Evolutionary conservation across 208 protist genomes (phyloP).

Genomic region (Crithidia sp.): DNA sequence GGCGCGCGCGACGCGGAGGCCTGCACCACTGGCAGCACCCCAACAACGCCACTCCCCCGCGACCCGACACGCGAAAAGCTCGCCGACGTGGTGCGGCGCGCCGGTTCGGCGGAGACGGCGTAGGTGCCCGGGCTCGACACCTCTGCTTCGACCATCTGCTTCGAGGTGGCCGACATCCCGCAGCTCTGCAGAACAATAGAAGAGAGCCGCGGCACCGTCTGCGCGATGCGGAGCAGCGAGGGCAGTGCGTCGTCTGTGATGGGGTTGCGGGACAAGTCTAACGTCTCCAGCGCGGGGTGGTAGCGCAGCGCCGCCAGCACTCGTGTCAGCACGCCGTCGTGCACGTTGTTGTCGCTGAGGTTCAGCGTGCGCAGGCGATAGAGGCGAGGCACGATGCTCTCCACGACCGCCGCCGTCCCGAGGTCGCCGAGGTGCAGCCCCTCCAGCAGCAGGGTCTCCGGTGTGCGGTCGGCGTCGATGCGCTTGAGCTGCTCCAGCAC

Average conservation of each 20-base stretch:
- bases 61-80: neutral
- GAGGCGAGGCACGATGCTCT: conserved; percentile 57
- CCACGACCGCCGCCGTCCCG: conserved; percentile 40
- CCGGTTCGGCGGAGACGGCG: neutral
- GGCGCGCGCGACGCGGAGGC: neutral
- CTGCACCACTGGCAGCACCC: neutral
- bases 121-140: conserved; percentile 21
- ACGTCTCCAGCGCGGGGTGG: conserved; percentile 50
- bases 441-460: conserved; percentile 33
- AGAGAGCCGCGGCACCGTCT: conserved; percentile 41
- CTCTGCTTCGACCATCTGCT: conserved; percentile 33
- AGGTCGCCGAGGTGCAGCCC: conserved; percentile 49
- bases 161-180: conserved; percentile 32
- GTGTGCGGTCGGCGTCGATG: conserved; percentile 28
- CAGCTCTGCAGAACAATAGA: conserved; percentile 43
- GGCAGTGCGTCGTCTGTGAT: conserved; percentile 42
- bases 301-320: conserved; percentile 32
- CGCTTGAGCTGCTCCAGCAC: conserved; percentile 43
- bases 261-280: conserved; percentile 68
- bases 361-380: conserved; percentile 57
- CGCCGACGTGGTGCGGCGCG: neutral
- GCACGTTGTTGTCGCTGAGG: conserved; percentile 60
- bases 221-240: conserved; percentile 43
- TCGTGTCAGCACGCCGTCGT: conserved; percentile 37
- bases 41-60: neutral